A percentile compares a stretch with the other conserved stretches of the same genome.
Conservation (phyloP, 768 basidiomycete species). For the Pleurotus djamor region DNA sequence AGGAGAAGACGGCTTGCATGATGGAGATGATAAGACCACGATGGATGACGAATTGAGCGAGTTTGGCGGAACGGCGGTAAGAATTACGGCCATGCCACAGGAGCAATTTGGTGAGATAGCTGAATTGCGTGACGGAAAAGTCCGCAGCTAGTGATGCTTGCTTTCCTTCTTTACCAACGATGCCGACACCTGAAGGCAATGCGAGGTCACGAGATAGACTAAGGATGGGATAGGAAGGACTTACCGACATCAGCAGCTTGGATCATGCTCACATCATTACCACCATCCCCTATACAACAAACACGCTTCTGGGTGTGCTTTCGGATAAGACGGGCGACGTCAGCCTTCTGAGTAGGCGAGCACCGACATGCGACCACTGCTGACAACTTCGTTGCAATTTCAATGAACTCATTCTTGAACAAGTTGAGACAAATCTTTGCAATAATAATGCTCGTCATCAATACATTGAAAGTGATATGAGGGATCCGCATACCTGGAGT, state of each 20-base stretch:
- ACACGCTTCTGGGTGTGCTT: slow-evolving; percentile 91
- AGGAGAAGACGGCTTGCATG: slow-evolving; percentile 96
- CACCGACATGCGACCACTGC: slow-evolving; percentile 98
- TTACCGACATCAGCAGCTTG: slow-evolving; percentile 97
- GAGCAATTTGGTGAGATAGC: slow-evolving; percentile 90
- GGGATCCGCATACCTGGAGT: slow-evolving; percentile 60
- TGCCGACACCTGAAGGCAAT: slow-evolving; percentile 73
- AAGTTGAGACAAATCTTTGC: slow-evolving; percentile 82
- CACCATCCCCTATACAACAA: slow-evolving; percentile 98
- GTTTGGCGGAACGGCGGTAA: slow-evolving; percentile 95
- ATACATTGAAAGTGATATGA: neutral
- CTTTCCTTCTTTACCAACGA: slow-evolving; percentile 98
- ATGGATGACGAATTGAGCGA: slow-evolving; percentile 98
- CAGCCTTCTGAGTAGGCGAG: slow-evolving; percentile 98
- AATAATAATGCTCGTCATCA: neutral
- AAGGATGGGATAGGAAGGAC: slow-evolving; percentile 25
- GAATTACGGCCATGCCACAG: slow-evolving; percentile 99
- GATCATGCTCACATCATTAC: slow-evolving; percentile 99
- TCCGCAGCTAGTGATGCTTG: slow-evolving; percentile 99
- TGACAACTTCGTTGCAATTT: slow-evolving; percentile 93
- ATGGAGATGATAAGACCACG: slow-evolving; percentile 95
- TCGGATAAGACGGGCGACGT: slow-evolving; percentile 92
- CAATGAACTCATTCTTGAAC: slow-evolving; percentile 93
- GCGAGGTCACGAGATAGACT: neutral
- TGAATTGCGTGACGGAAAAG: slow-evolving; percentile 98